These are phyloP conservation scores for Zygnema cylindricum DNA, from an alignment of 139 green algal genomes.

Conservation along the genomic window DNA sequence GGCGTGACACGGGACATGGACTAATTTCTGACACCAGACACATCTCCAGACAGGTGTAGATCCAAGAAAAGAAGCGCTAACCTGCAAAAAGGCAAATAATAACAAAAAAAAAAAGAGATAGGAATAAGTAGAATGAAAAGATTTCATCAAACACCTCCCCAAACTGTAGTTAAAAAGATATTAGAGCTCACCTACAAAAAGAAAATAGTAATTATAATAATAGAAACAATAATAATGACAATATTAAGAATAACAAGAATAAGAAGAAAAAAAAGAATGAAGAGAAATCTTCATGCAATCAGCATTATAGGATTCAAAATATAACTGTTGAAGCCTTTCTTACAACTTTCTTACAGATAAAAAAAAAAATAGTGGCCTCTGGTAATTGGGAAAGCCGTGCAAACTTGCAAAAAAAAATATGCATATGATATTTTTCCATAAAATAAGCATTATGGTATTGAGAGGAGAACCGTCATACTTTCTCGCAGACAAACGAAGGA, in stretches of 20 bases:
- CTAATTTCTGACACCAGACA: slow-evolving; percentile 68
- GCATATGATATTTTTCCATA: background rate
- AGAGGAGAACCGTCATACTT: too few relatives aligned
- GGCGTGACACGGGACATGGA: slow-evolving; percentile 72
- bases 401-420: background rate
- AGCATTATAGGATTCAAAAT: background rate
- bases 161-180: background rate
- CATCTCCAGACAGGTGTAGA: slow-evolving; percentile 78
- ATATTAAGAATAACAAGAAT: background rate
- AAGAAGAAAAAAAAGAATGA: slow-evolving; percentile 12
- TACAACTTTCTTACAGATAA: too few relatives aligned
- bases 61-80: slow-evolving; percentile 66
- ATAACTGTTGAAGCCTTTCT: too few relatives aligned
- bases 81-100: slow-evolving; percentile 67
- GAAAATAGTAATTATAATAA: background rate
- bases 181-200: background rate
- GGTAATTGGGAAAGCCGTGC: background rate
- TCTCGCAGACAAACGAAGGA: too few relatives aligned
- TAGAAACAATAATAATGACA: background rate
- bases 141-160: background rate
- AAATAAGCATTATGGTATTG: background rate
- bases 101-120: slow-evolving; percentile 73
- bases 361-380: background rate
- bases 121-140: background rate
- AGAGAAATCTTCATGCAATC: background rate